Evolutionary conservation across 495 filamentous ascomycete genomes (phyloP).

Genomic region (Aspergillus baeticus): DNA sequence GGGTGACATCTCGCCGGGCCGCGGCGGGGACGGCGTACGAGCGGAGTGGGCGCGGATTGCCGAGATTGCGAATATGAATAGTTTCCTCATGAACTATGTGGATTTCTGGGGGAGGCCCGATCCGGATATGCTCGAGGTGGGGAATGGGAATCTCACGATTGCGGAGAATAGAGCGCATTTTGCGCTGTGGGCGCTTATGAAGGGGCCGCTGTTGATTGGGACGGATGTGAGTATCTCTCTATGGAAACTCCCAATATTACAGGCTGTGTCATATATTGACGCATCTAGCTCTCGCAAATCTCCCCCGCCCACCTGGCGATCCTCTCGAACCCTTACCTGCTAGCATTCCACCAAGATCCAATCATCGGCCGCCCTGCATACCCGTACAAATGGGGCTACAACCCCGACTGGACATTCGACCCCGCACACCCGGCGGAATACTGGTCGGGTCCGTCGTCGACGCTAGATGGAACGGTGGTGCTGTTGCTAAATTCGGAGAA

Average conservation of each 20-base stretch:
- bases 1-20: constrained; percentile 45
- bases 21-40: constrained; percentile 13
- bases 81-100: constrained; percentile 46
- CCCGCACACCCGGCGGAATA: constrained; percentile 58
- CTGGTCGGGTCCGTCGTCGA: constrained; percentile 54
- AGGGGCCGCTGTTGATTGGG: constrained; percentile 57
- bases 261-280: background rate
- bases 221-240: constrained; percentile 38
- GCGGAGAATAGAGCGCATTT: constrained; percentile 50
- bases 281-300: constrained; percentile 43
- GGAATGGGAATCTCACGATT: constrained; percentile 56
- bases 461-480: constrained; percentile 47
- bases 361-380: constrained; percentile 49
- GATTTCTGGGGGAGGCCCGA: constrained; percentile 59
- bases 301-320: constrained; percentile 44
- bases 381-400: constrained; percentile 67
- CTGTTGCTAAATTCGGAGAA: constrained; percentile 52
- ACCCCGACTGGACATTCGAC: constrained; percentile 62
- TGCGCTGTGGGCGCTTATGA: constrained; percentile 58
- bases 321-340: constrained; percentile 56
- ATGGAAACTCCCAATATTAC: background rate
- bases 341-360: constrained; percentile 64
- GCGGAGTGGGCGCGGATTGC: constrained; percentile 38
- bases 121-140: constrained; percentile 69
- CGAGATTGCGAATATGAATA: constrained; percentile 40